Percentiles rank a stretch among this genome's conserved stretches.
phyloP scores from a whole-genome alignment of 305 asterid species.

The Andrographis paniculata region DNA sequence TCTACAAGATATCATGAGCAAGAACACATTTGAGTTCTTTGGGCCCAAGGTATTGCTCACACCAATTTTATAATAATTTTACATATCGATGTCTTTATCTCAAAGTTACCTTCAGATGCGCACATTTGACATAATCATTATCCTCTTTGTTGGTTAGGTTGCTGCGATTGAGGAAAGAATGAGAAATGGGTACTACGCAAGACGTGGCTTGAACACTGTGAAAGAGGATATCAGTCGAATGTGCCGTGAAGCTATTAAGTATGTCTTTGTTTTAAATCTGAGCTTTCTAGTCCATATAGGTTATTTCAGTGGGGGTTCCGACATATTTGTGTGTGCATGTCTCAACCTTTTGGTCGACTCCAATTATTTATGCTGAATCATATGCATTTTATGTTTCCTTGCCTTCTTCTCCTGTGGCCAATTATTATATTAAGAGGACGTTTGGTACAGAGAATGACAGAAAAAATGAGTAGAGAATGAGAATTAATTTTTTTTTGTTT shows the following conservation, averaged over 20 bases:
- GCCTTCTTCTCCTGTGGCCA: neutral
- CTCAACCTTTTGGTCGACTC: too few relatives aligned
- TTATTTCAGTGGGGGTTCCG: too few relatives aligned
- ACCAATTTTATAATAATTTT: neutral
- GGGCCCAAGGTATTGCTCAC: conserved; percentile 62
- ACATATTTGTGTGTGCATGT: neutral
- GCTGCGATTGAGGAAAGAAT: conserved; percentile 72
- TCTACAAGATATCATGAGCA: conserved; percentile 78
- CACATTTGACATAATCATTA: conserved; percentile 1
- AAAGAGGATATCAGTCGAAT: conserved; percentile 87
- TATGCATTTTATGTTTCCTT: neutral
- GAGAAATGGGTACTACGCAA: conserved; percentile 73
- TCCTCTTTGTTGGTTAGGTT: conserved; percentile 49
- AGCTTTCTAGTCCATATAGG: conserved; percentile 3
- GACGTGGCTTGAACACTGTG: conserved; percentile 74
- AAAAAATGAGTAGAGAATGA: too few relatives aligned
- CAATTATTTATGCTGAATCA: neutral
- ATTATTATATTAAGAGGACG: too few relatives aligned
- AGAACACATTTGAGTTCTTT: conserved; percentile 72
- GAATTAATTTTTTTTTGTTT: too few relatives aligned
- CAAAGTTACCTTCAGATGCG: conserved; percentile 7
- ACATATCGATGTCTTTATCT: conserved; percentile 6
- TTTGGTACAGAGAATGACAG: too few relatives aligned
- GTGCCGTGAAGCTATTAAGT: conserved; percentile 96
- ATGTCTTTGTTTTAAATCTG: conserved; percentile 24